phyloP scores from a whole-genome alignment of 2,329 filamentous ascomycete genomes.

The Domatiomyces catenatus region DNA sequence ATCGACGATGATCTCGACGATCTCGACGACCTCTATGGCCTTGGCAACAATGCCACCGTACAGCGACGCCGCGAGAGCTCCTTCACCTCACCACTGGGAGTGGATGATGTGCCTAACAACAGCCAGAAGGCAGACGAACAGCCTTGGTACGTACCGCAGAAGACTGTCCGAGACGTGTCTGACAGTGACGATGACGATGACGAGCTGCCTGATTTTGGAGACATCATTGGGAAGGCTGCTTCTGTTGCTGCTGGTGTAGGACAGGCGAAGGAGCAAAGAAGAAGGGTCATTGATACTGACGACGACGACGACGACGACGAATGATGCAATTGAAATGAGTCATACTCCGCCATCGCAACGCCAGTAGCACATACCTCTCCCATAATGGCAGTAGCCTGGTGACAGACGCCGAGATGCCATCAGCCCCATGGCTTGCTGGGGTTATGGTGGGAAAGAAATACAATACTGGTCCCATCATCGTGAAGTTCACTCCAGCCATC shows the following conservation, averaged over 20 bases:
- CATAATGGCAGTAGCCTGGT: too few species aligned
- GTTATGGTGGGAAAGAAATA: too few species aligned
- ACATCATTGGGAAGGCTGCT: conserved; percentile 1
- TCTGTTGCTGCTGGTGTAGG: not conserved
- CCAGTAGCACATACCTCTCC: too few species aligned
- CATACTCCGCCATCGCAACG: too few species aligned
- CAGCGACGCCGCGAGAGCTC: conserved; percentile 14
- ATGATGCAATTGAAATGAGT: too few species aligned
- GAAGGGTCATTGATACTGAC: conserved; percentile 9
- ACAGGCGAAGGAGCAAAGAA: not conserved
- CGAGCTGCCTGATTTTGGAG: conserved; percentile 10
- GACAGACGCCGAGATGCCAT: too few species aligned
- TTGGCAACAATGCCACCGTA: conserved; percentile 15
- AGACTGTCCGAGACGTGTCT: conserved; percentile 1
- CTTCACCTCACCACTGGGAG: conserved; percentile 15
- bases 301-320: conserved; percentile 5
- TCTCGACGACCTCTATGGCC: conserved; percentile 15
- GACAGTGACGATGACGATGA: conserved; percentile 5
- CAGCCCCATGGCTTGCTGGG: too few species aligned
- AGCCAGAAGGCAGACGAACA: not conserved
- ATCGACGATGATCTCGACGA: conserved; percentile 10
- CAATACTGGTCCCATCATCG: too few species aligned
- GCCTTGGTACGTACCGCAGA: conserved; percentile 5
- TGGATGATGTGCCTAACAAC: conserved; percentile 17
- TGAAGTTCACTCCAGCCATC: too few species aligned